A percentile compares a stretch with the other conserved stretches of the same genome.
These are phyloP conservation scores for Dothideomycetes sp. DNA, from an alignment of 2,329 filamentous ascomycete genomes.

Conservation along the genomic window DNA sequence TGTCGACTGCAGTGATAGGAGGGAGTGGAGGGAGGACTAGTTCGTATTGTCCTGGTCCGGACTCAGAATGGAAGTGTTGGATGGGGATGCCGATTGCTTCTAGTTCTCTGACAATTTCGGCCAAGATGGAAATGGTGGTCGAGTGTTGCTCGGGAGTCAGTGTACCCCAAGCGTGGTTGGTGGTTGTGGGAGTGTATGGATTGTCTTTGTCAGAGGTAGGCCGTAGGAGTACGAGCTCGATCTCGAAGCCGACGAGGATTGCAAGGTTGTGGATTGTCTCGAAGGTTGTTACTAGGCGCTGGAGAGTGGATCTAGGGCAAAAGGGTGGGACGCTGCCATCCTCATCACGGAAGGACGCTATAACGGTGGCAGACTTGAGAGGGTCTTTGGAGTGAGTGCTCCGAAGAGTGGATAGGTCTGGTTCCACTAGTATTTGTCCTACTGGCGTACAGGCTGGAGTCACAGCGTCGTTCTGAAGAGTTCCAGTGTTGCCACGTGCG, in stretches of 20 bases:
- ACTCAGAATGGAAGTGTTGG: constrained; percentile 66
- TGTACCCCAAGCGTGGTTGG: constrained; percentile 61
- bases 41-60: constrained; percentile 65
- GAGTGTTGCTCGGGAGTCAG: constrained; percentile 52
- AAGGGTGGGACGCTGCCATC: constrained; percentile 40
- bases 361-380: constrained; percentile 50
- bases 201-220: constrained; percentile 20
- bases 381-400: constrained; percentile 34
- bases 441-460: constrained; percentile 44
- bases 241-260: constrained; percentile 67
- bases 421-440: constrained; percentile 56
- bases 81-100: constrained; percentile 52
- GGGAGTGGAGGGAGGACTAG: constrained; percentile 55
- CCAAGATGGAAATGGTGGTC: constrained; percentile 46
- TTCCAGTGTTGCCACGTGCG: constrained; percentile 51
- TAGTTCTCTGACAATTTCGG: constrained; percentile 54
- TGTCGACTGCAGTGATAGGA: constrained; percentile 59
- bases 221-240: constrained; percentile 64
- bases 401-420: constrained; percentile 54
- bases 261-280: constrained; percentile 40
- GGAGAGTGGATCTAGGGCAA: constrained; percentile 47
- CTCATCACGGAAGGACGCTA: constrained; percentile 53
- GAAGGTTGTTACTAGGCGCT: constrained; percentile 41
- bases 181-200: constrained; percentile 35
- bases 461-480: constrained; percentile 56